Evolutionary conservation across 495 filamentous ascomycete genomes (phyloP).

Genomic region (Talaromyces liani): DNA sequence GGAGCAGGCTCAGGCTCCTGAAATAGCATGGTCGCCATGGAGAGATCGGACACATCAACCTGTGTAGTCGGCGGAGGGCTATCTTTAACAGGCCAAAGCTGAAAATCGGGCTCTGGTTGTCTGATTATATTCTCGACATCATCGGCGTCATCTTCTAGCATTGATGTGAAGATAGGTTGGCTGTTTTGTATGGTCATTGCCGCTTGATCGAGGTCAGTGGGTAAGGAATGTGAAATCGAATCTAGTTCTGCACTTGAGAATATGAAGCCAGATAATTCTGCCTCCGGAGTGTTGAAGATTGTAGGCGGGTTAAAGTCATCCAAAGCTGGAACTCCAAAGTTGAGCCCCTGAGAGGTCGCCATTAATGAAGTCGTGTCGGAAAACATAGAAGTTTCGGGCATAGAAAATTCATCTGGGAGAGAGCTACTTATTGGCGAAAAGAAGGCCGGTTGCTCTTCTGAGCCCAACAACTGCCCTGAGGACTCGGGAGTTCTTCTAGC

Average conservation of each 20-base stretch:
- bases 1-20: constrained; percentile 38
- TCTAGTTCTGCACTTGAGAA: constrained; percentile 2
- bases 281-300: not conserved
- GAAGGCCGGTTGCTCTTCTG: not conserved
- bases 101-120: constrained; percentile 28
- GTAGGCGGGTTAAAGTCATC: not conserved
- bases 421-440: constrained; percentile 5
- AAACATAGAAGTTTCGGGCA: not conserved
- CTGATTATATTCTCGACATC: constrained; percentile 56
- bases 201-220: constrained; percentile 1
- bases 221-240: constrained; percentile 6
- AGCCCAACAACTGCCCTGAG: not conserved
- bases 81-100: constrained; percentile 21
- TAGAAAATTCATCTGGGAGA: not conserved
- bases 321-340: not conserved
- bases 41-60: not conserved
- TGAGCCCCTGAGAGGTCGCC: not conserved
- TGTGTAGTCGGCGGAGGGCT: not conserved
- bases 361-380: not conserved
- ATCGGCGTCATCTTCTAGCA: constrained; percentile 39
- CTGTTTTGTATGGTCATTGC: not conserved
- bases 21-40: constrained; percentile 9
- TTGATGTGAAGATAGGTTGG: constrained; percentile 6
- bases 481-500: constrained; percentile 4
- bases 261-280: constrained; percentile 1